These are phyloP conservation scores for Colletotrichum spinosum DNA, from an alignment of 2,329 filamentous ascomycete species.

Conservation along the genomic window DNA sequence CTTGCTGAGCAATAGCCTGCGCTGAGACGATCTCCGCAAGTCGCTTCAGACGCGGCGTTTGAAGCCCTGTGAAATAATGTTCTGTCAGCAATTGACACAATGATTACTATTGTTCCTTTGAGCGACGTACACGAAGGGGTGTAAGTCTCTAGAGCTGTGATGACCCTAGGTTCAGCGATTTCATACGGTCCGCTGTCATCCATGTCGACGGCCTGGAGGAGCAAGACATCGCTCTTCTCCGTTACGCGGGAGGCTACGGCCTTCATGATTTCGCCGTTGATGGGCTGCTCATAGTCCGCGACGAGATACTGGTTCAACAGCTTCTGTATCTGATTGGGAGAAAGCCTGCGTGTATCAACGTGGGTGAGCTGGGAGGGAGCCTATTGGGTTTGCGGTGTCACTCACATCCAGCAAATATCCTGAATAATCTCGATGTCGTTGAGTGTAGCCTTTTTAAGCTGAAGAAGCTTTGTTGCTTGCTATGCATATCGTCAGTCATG, in stretches of 20 bases:
- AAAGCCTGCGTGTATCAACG: constrained; percentile 72
- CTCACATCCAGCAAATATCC: constrained; percentile 99
- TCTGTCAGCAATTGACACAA: constrained; percentile 44
- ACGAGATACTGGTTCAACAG: constrained; percentile 98
- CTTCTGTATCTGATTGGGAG: constrained; percentile 99
- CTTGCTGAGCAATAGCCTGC: constrained; percentile 95
- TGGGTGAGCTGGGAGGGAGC: not conserved
- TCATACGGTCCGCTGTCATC: constrained; percentile 98
- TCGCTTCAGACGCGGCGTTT: constrained; percentile 94
- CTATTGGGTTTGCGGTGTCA: constrained; percentile 40
- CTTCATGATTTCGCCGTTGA: constrained; percentile 99
- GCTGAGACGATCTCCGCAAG: constrained; percentile 98
- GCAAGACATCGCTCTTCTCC: constrained; percentile 96
- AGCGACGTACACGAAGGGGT: constrained; percentile 89
- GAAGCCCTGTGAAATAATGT: constrained; percentile 73
- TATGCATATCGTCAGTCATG: constrained; percentile 48
- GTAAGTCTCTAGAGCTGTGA: constrained; percentile 97
- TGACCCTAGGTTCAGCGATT: constrained; percentile 95
- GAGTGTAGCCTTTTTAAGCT: constrained; percentile 97
- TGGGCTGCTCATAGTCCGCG: constrained; percentile 98
- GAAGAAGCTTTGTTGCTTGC: constrained; percentile 98
- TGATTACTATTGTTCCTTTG: not conserved
- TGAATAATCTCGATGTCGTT: constrained; percentile 99
- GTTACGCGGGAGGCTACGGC: constrained; percentile 96
- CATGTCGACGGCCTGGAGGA: constrained; percentile 97